phyloP scores from a whole-genome alignment of 2,329 filamentous ascomycete species.

The Claviceps africana region DNA sequence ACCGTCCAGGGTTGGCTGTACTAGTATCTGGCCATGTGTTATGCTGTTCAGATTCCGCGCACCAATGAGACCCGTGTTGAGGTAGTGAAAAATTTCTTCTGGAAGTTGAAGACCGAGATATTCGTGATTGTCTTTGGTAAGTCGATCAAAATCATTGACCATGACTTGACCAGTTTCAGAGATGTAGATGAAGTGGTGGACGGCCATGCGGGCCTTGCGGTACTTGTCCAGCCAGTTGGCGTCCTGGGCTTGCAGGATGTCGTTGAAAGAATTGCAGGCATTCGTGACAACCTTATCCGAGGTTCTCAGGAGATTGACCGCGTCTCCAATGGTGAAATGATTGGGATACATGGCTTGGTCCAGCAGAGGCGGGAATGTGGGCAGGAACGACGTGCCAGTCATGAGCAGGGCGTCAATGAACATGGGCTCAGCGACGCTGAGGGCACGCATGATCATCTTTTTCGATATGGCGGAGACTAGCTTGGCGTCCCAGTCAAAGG shows the following conservation, averaged over 20 bases:
- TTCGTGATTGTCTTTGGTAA: conserved; percentile 74
- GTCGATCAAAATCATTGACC: conserved; percentile 56
- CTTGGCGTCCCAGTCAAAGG: conserved; percentile 54
- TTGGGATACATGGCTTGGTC: conserved; percentile 40
- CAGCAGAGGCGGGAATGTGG: conserved; percentile 64
- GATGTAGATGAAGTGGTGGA: conserved; percentile 79
- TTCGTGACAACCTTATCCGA: conserved; percentile 55
- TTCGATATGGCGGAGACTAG: conserved; percentile 51
- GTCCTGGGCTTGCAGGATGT: conserved; percentile 58
- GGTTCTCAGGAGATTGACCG: conserved; percentile 60
- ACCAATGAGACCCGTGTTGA: conserved; percentile 70
- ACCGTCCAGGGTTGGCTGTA: conserved; percentile 76
- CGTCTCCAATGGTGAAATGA: conserved; percentile 54
- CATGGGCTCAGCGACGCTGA: conserved; percentile 53
- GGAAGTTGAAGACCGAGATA: conserved; percentile 84
- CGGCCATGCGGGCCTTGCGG: conserved; percentile 68
- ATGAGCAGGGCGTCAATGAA: conserved; percentile 78
- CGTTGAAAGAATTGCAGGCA: conserved; percentile 65
- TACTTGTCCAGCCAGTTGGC: conserved; percentile 74
- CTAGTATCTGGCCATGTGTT: conserved; percentile 61
- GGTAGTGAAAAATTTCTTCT: conserved; percentile 79
- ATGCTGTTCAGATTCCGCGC: conserved; percentile 70
- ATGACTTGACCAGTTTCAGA: conserved; percentile 62
- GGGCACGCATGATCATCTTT: conserved; percentile 52
- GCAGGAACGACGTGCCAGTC: conserved; percentile 66